These are phyloP conservation scores for Apiospora marii DNA, from an alignment of 2,329 filamentous ascomycete species.

Conservation along the genomic window DNA sequence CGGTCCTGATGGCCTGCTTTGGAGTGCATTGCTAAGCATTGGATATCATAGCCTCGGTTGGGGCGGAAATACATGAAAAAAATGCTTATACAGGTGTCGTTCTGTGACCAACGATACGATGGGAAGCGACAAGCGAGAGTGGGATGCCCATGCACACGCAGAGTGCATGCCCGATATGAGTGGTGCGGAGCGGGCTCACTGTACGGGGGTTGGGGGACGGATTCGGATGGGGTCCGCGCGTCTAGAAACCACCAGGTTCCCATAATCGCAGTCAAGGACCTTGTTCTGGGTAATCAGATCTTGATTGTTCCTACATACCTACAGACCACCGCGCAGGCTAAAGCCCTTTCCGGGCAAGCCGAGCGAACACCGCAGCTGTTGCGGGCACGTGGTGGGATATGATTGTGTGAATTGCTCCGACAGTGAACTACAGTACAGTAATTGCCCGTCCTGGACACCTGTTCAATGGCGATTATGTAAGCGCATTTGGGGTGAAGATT, in stretches of 20 bases:
- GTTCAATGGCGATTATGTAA: not conserved
- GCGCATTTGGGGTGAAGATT: not conserved
- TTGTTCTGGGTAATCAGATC: conserved; percentile 8
- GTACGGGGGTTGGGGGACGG: not conserved
- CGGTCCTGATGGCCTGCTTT: not conserved
- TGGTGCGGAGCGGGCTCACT: conserved; percentile 4
- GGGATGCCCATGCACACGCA: not conserved
- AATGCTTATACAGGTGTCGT: not conserved
- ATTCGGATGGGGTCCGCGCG: conserved; percentile 5
- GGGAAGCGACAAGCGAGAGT: conserved; percentile 12
- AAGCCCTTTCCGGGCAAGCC: not conserved
- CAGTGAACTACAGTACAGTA: not conserved
- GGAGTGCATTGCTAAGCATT: too few species aligned
- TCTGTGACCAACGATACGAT: not conserved
- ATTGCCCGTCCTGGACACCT: not conserved
- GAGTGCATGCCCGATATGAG: not conserved
- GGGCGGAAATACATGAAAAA: not conserved
- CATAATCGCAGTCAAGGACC: not conserved
- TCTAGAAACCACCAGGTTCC: not conserved
- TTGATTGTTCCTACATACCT: conserved; percentile 21
- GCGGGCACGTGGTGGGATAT: conserved; percentile 1
- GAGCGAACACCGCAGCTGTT: not conserved
- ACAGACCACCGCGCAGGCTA: not conserved
- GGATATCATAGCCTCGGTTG: not conserved
- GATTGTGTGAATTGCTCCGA: not conserved